Conservation (phyloP, 139 green algal genomes). For the Dunaliella sp. region DNA sequence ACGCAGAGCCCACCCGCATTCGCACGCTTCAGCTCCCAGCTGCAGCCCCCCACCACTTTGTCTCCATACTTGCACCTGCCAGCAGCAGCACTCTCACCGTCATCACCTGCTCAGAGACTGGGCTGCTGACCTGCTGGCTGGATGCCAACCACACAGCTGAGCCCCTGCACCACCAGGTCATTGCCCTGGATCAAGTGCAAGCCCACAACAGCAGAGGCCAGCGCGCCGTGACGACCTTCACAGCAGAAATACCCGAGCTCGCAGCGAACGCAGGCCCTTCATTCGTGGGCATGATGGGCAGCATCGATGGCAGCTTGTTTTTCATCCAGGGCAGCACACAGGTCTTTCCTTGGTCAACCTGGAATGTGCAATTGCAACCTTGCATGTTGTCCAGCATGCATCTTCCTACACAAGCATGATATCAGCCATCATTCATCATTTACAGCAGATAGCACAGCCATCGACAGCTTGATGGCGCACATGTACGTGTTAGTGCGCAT, state of each 20-base stretch:
- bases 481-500: background rate
- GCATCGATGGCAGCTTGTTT: constrained; percentile 27
- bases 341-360: too few relatives aligned
- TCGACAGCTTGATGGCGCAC: too few relatives aligned
- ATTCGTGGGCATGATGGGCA: constrained; percentile 25
- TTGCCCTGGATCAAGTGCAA: background rate
- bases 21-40: background rate
- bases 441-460: too few relatives aligned
- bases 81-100: constrained; percentile 19
- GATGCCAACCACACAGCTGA: constrained; percentile 32
- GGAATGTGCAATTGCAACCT: too few relatives aligned
- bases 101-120: constrained; percentile 19
- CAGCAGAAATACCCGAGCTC: constrained; percentile 9
- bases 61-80: background rate
- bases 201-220: background rate
- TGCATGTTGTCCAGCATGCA: too few relatives aligned
- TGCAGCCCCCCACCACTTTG: background rate
- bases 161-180: constrained; percentile 26
- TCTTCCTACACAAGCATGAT: too few relatives aligned
- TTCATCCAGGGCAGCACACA: constrained; percentile 15
- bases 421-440: too few relatives aligned
- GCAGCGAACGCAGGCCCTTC: constrained; percentile 1
- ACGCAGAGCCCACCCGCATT: background rate
- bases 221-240: background rate
- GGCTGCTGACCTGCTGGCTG: constrained; percentile 29